These are phyloP conservation scores for Aquilaria sinensis DNA, from an alignment of 345 rosid genomes.

Conservation along the genomic window DNA sequence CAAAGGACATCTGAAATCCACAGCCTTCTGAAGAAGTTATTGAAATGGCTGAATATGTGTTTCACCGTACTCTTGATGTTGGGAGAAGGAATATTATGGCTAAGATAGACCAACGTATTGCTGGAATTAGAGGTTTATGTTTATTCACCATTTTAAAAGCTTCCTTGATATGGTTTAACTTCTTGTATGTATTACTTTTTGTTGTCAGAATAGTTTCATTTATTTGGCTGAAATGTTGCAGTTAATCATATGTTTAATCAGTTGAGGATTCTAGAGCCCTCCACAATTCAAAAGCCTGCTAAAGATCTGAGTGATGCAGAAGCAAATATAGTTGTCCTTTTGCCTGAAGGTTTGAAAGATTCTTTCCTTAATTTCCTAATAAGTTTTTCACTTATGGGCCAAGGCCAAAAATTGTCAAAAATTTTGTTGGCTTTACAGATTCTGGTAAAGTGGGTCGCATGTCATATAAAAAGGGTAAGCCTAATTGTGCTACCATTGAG, in stretches of 20 bases:
- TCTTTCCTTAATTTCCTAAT: too few species aligned
- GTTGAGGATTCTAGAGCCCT: constrained; percentile 21
- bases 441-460: constrained; percentile 27
- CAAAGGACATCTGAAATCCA: constrained; percentile 67
- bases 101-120: constrained; percentile 55
- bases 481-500: constrained; percentile 15
- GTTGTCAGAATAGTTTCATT: constrained; percentile 12
- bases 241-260: constrained; percentile 56
- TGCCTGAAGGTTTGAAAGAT: too few species aligned
- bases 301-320: constrained; percentile 6
- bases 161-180: not conserved
- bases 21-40: constrained; percentile 54
- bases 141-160: constrained; percentile 6
- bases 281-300: constrained; percentile 21
- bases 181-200: constrained; percentile 3
- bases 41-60: constrained; percentile 53
- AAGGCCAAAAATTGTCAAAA: too few species aligned
- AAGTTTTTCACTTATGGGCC: too few species aligned
- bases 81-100: constrained; percentile 27
- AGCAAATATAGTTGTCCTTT: not conserved
- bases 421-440: constrained; percentile 9
- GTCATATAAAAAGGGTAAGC: constrained; percentile 47
- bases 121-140: constrained; percentile 57
- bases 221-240: constrained; percentile 39
- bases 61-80: constrained; percentile 76